Evolutionary conservation across 2,329 filamentous ascomycete species (phyloP).

Genomic region (Paecilomyces variotii): DNA sequence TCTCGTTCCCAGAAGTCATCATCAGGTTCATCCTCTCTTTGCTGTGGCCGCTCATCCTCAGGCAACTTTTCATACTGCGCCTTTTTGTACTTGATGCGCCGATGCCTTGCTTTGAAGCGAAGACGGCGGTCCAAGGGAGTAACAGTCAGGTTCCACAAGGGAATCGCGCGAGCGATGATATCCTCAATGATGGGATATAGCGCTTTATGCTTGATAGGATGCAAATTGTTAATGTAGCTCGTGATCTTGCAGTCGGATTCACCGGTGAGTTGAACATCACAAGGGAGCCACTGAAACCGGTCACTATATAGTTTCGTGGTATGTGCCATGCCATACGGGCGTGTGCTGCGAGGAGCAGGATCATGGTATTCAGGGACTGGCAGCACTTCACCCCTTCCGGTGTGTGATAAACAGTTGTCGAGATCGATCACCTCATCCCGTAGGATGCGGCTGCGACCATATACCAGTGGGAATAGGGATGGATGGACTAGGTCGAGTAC

Average conservation of each 20-base stretch:
- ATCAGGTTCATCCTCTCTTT: not conserved
- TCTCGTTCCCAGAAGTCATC: not conserved
- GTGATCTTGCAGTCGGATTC: slow-evolving; percentile 18
- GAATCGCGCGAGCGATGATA: slow-evolving; percentile 22
- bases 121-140: slow-evolving; percentile 6
- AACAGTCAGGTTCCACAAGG: slow-evolving; percentile 26
- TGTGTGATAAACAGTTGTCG: slow-evolving; percentile 15
- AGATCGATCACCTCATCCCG: slow-evolving; percentile 10
- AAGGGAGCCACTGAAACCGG: slow-evolving; percentile 39
- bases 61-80: slow-evolving; percentile 8
- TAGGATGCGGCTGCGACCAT: slow-evolving; percentile 19
- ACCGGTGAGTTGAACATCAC: slow-evolving; percentile 20
- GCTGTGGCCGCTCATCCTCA: not conserved
- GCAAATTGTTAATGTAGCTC: slow-evolving; percentile 36
- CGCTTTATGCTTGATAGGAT: slow-evolving; percentile 20
- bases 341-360: slow-evolving; percentile 2
- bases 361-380: not conserved
- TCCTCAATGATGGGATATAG: slow-evolving; percentile 27
- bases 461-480: slow-evolving; percentile 38
- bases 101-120: slow-evolving; percentile 1
- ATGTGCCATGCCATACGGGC: not conserved
- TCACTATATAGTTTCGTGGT: slow-evolving; percentile 9
- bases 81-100: slow-evolving; percentile 8
- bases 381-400: slow-evolving; percentile 12
- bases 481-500: slow-evolving; percentile 61